Evolutionary conservation across 1,139 yeast genomes (phyloP), one percentile per base, ranked within the genome.

Genomic region (Candida neerlandica): DNA sequence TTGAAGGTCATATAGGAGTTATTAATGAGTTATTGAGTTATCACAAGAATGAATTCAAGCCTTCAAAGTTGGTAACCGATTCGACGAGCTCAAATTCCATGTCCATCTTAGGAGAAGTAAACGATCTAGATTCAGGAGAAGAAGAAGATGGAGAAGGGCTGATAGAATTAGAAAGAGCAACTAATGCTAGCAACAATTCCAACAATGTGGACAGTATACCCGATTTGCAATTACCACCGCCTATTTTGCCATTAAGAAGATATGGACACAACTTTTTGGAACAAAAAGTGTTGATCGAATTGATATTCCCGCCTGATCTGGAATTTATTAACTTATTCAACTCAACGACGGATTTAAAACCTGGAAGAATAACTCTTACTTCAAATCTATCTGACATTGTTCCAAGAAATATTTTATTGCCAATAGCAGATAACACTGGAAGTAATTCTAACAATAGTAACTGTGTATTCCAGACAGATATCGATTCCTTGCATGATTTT

Each of bases 241-340:
- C 99, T 10, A 90, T 94, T 48, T 82, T 94, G 45, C 99, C 99
- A 0, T 73, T 94, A 49, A 79, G 97, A 60, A 80, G 96, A 57
- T 94, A 94, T 63, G 99, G 99, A 7, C 99, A 94, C 69, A 94
- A 91, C 67, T 94, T 91, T 70, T 72, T 94, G 61, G 98, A 94
- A 61, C 89, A 86, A 63, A 90, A 89, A 61, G 90, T 89, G 2
- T 83, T 91, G 56, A 80, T 94, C 34, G 96, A 92, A 63, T 71
- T 94, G 43, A 78, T 82, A 3, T 84, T 85, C 53, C 81, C 90
- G 1, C 78, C 83, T 48, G 58, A 69, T 1, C 46, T 14, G 11
- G 76, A 79, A 45, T 80, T 86, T 39, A 79, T 87, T 47, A 77
- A 74, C 38, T 66, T 86, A 30, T 81, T 66, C 55, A 73, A 75